Evolutionary conservation across 2,329 filamentous ascomycete genomes (phyloP).

Genomic region (Phaeoacremonium minimum): DNA sequence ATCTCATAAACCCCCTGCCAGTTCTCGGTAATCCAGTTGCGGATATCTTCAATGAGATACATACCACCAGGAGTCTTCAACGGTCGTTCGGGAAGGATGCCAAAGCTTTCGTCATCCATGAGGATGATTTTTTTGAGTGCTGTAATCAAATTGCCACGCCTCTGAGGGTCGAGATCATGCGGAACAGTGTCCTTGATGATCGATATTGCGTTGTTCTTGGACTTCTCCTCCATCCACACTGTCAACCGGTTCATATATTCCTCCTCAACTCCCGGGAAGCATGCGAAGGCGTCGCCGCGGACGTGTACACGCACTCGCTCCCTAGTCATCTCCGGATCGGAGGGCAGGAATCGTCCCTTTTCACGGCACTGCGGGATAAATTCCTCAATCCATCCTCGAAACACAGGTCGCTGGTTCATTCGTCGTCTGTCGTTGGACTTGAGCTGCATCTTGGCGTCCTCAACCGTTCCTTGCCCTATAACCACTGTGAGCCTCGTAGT

Average conservation of each 20-base stretch:
- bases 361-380: constrained; percentile 52
- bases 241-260: constrained; percentile 39
- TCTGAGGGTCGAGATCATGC: constrained; percentile 17
- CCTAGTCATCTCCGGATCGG: background rate
- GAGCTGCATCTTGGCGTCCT: constrained; percentile 28
- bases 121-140: constrained; percentile 48
- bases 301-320: constrained; percentile 36
- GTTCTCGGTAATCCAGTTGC: constrained; percentile 32
- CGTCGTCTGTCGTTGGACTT: constrained; percentile 54
- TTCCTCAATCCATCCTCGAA: constrained; percentile 55
- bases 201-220: constrained; percentile 31
- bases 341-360: constrained; percentile 24
- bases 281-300: constrained; percentile 45
- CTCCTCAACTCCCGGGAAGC: constrained; percentile 36
- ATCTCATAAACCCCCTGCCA: constrained; percentile 26
- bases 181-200: constrained; percentile 18
- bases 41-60: constrained; percentile 36
- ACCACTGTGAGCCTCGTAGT: too few relatives aligned
- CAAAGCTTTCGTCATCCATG: constrained; percentile 33
- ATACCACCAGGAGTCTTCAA: constrained; percentile 32
- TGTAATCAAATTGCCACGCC: constrained; percentile 28
- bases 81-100: constrained; percentile 13
- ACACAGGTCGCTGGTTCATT: constrained; percentile 51
- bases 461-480: constrained; percentile 17
- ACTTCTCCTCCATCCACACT: constrained; percentile 34